These are phyloP conservation scores for Yarrowia bubula DNA, from an alignment of 805 yeast species.

Conservation along the genomic window DNA sequence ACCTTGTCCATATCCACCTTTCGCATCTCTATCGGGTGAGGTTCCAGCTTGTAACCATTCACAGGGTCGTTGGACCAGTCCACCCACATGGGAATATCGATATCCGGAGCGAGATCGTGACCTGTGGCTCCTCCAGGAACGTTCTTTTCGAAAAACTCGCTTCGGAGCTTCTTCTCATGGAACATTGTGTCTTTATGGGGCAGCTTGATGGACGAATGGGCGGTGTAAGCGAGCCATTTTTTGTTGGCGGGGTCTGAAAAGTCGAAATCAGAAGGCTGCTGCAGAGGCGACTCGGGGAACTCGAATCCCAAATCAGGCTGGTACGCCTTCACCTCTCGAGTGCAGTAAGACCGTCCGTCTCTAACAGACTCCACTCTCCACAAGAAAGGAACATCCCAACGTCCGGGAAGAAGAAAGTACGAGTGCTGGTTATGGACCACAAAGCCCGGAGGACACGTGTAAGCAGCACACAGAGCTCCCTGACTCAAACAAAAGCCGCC, in stretches of 20 bases:
- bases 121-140: slow-evolving; percentile 28
- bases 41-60: slow-evolving; percentile 14
- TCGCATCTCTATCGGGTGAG: slow-evolving; percentile 37
- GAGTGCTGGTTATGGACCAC: slow-evolving; percentile 33
- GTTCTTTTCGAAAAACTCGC: slow-evolving; percentile 20
- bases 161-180: slow-evolving; percentile 27
- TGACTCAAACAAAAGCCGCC: slow-evolving; percentile 24
- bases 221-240: slow-evolving; percentile 27
- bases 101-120: slow-evolving; percentile 36
- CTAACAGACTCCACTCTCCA: slow-evolving; percentile 35
- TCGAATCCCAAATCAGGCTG: slow-evolving; percentile 33
- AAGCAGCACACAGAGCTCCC: slow-evolving; percentile 6
- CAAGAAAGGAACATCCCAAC: slow-evolving; percentile 35
- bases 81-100: slow-evolving; percentile 33
- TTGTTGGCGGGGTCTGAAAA: slow-evolving; percentile 15
- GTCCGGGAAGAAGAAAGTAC: slow-evolving; percentile 37
- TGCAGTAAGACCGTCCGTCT: slow-evolving; percentile 35
- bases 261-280: slow-evolving; percentile 24
- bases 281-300: slow-evolving; percentile 30
- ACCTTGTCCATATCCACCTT: slow-evolving; percentile 34
- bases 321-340: slow-evolving; percentile 35
- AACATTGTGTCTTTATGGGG: slow-evolving; percentile 25
- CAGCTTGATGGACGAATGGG: slow-evolving; percentile 30
- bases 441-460: slow-evolving; percentile 18
- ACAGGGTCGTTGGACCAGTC: slow-evolving; percentile 29